Conservation (phyloP, 805 yeast genomes). For the Sugiyamaella smithiae region DNA sequence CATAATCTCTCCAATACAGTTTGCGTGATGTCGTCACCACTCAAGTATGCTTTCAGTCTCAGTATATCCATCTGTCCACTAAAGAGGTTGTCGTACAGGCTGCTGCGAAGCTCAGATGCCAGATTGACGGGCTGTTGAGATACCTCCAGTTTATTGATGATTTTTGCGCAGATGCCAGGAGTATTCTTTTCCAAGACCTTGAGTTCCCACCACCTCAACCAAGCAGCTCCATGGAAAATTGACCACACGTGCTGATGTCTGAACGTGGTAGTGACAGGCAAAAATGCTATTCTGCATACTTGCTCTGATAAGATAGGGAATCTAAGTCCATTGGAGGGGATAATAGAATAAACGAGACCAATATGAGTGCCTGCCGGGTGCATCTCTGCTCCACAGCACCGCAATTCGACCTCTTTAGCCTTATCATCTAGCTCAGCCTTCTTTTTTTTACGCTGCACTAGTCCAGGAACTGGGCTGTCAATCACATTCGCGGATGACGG, state of each 20-base stretch:
- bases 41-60: conserved; percentile 15
- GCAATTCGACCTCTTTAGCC: conserved; percentile 12
- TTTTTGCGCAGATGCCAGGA: background rate
- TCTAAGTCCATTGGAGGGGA: conserved; percentile 19
- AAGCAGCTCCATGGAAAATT: conserved; percentile 12
- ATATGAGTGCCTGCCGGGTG: conserved; percentile 23
- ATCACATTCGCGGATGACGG: background rate
- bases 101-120: background rate
- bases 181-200: conserved; percentile 9
- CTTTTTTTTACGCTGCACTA: conserved; percentile 10
- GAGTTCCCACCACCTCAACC: conserved; percentile 22
- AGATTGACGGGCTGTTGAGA: no score
- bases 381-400: conserved; percentile 17
- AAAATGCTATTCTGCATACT: conserved; percentile 19
- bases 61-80: conserved; percentile 11
- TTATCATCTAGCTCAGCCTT: conserved; percentile 4
- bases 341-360: conserved; percentile 19
- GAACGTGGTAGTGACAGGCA: conserved; percentile 7
- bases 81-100: conserved; percentile 1
- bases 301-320: conserved; percentile 25
- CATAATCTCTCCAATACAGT: background rate
- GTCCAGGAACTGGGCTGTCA: conserved; percentile 5
- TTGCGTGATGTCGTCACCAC: background rate
- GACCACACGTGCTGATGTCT: background rate
- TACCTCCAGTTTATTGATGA: no score